These are phyloP conservation scores for Colletotrichum cereale DNA, from an alignment of 2,329 filamentous ascomycete genomes.

Conservation along the genomic window DNA sequence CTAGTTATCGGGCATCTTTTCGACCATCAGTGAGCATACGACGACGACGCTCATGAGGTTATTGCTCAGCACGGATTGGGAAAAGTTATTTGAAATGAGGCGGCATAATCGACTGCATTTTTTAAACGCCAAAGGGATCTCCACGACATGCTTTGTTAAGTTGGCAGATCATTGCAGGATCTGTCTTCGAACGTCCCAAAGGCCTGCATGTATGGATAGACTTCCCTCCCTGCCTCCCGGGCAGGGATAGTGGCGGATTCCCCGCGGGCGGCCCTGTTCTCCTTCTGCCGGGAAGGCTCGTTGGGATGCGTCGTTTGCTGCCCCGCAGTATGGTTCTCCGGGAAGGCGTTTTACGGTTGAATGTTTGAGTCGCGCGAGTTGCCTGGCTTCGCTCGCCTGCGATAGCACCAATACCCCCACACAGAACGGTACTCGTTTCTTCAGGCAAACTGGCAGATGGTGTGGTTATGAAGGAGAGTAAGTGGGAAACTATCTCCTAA, in stretches of 20 bases:
- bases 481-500: slow-evolving; percentile 36
- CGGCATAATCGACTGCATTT: slow-evolving; percentile 42
- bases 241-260: slow-evolving; percentile 58
- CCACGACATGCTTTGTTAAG: slow-evolving; percentile 34
- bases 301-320: slow-evolving; percentile 40
- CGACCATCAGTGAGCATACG: slow-evolving; percentile 33
- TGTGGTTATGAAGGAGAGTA: slow-evolving; percentile 35
- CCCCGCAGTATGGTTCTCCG: slow-evolving; percentile 42
- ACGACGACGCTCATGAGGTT: slow-evolving; percentile 35
- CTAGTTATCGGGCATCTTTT: slow-evolving; percentile 41
- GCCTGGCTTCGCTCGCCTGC: slow-evolving; percentile 47
- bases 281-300: slow-evolving; percentile 31
- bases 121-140: slow-evolving; percentile 36
- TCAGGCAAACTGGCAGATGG: slow-evolving; percentile 48
- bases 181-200: slow-evolving; percentile 16
- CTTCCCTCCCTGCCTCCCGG: slow-evolving; percentile 43
- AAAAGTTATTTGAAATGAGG: slow-evolving; percentile 42
- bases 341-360: slow-evolving; percentile 56
- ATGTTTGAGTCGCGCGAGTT: slow-evolving; percentile 52
- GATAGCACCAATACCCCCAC: slow-evolving; percentile 54
- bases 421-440: slow-evolving; percentile 50
- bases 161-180: slow-evolving; percentile 21
- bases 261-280: slow-evolving; percentile 48
- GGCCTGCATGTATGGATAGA: slow-evolving; percentile 39
- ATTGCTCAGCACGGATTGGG: slow-evolving; percentile 41